Evolutionary conservation across 495 filamentous ascomycete genomes (phyloP), one percentile per base, ranked within the genome.

Genomic region (Clavariopsis aquatica): DNA sequence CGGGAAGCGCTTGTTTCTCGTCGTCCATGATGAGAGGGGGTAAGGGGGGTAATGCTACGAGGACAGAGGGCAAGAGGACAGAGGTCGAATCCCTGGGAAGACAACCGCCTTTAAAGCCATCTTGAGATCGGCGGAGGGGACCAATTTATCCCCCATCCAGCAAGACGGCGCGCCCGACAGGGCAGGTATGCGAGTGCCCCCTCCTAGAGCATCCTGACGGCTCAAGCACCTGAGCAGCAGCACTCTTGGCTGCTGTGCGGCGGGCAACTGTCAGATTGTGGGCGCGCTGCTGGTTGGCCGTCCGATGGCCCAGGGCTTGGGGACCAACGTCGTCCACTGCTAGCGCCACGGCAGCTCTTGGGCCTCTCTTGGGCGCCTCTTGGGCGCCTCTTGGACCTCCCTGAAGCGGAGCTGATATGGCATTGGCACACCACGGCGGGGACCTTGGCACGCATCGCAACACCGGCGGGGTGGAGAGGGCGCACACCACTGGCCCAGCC

Each of bases 81-180:
- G 20, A 62, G 17, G 19, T 49, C 24, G 36, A 26, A 49, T 17
- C 34, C 34, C 55, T 24, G 65, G 65, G 60, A 57, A 43, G 26
- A 38, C 31, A 28, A 43, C 36, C 17, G 28, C 27, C 59, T 59
- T 68, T 63, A 68, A 62, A 46, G 43, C 7, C 52, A 22, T 34
- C 24, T 17, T 15, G 13, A 36, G 65, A 63, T 64, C 65, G 64
- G 60, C 65, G 47, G 55, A 55, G 31, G 36, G 60, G 45, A 15
- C 23, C 58, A 63, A 59, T 59, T 52, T 63, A 64, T 64, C 28
- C 28, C 53, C 13, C 47, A 27, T 23, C 20, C 20, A 49, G 29
- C 4, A 26, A 9, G 26, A 27, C 57, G 59, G 65, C 53, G 59
- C 59, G 65, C 27, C 65, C 55, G 59, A 64, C 65, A 63, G 49